Evolutionary conservation across 192 early-diverging fungal species (phyloP), one percentile per base, ranked within the genome.

Genomic region (Coemansia sp.): DNA sequence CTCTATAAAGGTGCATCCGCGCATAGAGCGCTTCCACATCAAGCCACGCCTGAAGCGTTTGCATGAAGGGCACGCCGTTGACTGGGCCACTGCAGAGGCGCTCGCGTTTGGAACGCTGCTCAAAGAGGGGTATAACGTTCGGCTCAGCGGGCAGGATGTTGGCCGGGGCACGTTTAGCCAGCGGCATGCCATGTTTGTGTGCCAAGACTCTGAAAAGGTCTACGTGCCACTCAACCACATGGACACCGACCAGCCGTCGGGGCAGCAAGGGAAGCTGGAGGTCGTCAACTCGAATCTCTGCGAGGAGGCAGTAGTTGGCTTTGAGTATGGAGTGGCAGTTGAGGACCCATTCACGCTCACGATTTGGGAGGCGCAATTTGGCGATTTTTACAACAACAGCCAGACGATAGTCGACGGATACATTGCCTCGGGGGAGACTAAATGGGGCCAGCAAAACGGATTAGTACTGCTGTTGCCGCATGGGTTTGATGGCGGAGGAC

Each of bases 351-450:
- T 92, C 61, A 85, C 87, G n/a, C 83, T 98, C n/a, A 86, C 88
- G 50, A 93, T 98, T 58, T 98, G 96, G 96, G 96, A 97, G 75
- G 95, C 95, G 7, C 96, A 98, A 79, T 98, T 97, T 79, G 96
- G 96, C 53, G 96, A 98, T 71, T 98, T 98, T 79, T 97, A 94
- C 86, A 97, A 97, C 73, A 93, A 91, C 69, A 93, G 93, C n/a
- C 94, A 98, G 75, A 91, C 96, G 25, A 90, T 94, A 13, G 87
- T 98, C 62, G 96, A 98, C 73, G 95, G 93, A 0, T 97, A 90
- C 74, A 68, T 98, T 39, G 77, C 87, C 7, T 89, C 85, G 39
- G 93, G 94, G 25, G 95, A 98, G 74, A 84, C 90, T 66, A 98
- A 98, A 75, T 98, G 96, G 96, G 80, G 97, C 59, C 84, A 93